Percentiles rank a stretch among this genome's conserved stretches.
Conservation (phyloP, 2,329 filamentous ascomycete genomes). For the Chaetomiaceae sp. region DNA sequence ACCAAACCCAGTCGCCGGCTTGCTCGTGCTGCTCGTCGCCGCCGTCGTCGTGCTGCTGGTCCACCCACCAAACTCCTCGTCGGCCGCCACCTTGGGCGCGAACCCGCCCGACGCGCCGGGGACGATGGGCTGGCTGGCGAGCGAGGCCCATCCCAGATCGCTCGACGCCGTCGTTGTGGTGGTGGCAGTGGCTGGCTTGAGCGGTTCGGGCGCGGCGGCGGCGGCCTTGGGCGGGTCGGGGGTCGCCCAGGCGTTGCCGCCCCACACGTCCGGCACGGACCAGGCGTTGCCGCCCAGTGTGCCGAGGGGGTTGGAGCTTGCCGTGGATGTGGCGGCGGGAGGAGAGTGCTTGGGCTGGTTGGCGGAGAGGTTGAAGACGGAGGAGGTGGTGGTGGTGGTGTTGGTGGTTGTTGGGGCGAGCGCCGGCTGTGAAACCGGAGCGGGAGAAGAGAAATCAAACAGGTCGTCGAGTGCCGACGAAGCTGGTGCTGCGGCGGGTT, state of each 20-base stretch:
- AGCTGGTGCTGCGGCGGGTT: slow-evolving; percentile 37
- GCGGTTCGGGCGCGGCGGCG: slow-evolving; percentile 42
- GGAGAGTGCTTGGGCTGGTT: slow-evolving; percentile 43
- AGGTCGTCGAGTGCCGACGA: slow-evolving; percentile 69
- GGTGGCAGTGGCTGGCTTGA: slow-evolving; percentile 28
- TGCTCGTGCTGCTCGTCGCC: slow-evolving; percentile 38
- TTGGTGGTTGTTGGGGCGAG: slow-evolving; percentile 40
- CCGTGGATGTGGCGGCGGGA: slow-evolving; percentile 37
- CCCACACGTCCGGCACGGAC: slow-evolving; percentile 83
- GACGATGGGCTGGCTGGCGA: slow-evolving; percentile 57
- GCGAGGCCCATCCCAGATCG: slow-evolving; percentile 60
- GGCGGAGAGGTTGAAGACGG: slow-evolving; percentile 77
- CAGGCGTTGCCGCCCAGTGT: slow-evolving; percentile 33
- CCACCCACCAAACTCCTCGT: slow-evolving; percentile 97
- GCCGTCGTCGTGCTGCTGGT: slow-evolving; percentile 61
- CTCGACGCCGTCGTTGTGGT: slow-evolving; percentile 32
- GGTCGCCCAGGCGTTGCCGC: slow-evolving; percentile 73
- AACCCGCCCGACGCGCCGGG: slow-evolving; percentile 63
- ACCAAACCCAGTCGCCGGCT: slow-evolving; percentile 57
- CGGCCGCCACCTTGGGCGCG: slow-evolving; percentile 70
- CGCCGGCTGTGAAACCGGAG: slow-evolving; percentile 39
- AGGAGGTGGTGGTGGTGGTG: slow-evolving; percentile 44
- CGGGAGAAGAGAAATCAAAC: slow-evolving; percentile 65
- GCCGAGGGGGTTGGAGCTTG: slow-evolving; percentile 35
- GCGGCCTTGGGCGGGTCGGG: slow-evolving; percentile 42